Evolutionary conservation across 495 filamentous ascomycete species (phyloP).

Genomic region (Thozetella sp.): DNA sequence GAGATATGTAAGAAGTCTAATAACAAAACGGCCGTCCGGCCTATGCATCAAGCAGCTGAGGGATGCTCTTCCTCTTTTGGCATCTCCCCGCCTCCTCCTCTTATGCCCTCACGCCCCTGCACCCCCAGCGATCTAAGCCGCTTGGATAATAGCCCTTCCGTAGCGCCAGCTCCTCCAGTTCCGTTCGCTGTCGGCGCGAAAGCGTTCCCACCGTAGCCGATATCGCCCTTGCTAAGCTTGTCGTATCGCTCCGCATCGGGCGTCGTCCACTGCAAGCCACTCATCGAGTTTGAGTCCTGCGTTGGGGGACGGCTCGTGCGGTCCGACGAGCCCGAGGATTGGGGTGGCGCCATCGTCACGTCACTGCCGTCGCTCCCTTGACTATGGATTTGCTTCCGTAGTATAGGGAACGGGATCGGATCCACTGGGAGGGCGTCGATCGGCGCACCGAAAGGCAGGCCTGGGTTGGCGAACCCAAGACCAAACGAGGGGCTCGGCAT

Average conservation of each 20-base stretch:
- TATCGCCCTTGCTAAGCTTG: constrained; percentile 69
- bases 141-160: constrained; percentile 46
- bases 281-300: constrained; percentile 20
- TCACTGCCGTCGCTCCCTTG: constrained; percentile 11
- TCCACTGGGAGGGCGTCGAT: constrained; percentile 25
- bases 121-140: constrained; percentile 42
- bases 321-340: constrained; percentile 21
- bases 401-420: constrained; percentile 32
- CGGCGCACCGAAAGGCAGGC: constrained; percentile 14
- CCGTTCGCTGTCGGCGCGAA: constrained; percentile 28
- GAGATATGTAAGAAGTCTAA: background rate
- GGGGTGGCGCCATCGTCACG: constrained; percentile 13
- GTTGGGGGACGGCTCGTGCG: constrained; percentile 22
- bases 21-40: background rate
- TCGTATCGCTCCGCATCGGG: constrained; percentile 47
- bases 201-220: constrained; percentile 66
- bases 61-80: constrained; percentile 13
- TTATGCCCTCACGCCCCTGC: constrained; percentile 13
- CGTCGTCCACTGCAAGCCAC: constrained; percentile 14
- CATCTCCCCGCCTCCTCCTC: constrained; percentile 3
- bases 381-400: constrained; percentile 13
- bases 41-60: background rate
- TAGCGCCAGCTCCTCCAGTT: constrained; percentile 21
- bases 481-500: constrained; percentile 11
- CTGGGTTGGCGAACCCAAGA: constrained; percentile 12